Evolutionary conservation across 306 rosid species (phyloP), one percentile per base, ranked within the genome.

Genomic region (Datisca glomerata): DNA sequence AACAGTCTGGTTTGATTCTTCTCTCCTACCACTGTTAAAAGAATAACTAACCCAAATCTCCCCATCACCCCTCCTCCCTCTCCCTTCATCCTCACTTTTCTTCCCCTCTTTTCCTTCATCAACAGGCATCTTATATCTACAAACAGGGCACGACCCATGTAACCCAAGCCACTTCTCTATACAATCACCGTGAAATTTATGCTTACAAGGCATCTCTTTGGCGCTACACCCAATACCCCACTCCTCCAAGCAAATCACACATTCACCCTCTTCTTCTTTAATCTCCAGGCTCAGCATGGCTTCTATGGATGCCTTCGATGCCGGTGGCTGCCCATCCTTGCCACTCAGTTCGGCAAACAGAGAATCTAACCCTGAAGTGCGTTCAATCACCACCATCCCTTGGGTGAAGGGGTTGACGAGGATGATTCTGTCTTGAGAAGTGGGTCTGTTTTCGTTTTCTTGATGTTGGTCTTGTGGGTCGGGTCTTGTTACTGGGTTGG

Each of bases 91-190:
- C 0, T 41, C 72, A 3, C 40, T 29, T 57, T 76, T 76, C 69
- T 52, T 76, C 1, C 40, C 68, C 18, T 53, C 72, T 12, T 22
- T 69, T 7, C 28, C 65, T 55, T 80, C 85, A 14, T 75, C 87
- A 24, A 53, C 56, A 12, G 93, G 93, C 89, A 87, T 65, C 45
- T 36, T 66, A 21, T 41, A 64, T 66, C 97, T 66, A 34, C 97
- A 82, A 25, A 87, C 76, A 21, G 94, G 97, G 35, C 97, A 87
- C 31, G 78, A 56, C 22, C 94, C 97, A 51, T 77, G 97, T 29
- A 65, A 47, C 40, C 73, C 75, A 24, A 87, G 17, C 97, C 97
- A 87, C 74, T 65, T 74, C 57, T 76, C 82, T 12, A 87, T 63
- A 12, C 97, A 83, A 46, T 32, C 15, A 0, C 40, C 44, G 12